Base-by-base conservation (phyloP, 176 grass and related monocot species). In the Alloteropsis semialata region DNA sequence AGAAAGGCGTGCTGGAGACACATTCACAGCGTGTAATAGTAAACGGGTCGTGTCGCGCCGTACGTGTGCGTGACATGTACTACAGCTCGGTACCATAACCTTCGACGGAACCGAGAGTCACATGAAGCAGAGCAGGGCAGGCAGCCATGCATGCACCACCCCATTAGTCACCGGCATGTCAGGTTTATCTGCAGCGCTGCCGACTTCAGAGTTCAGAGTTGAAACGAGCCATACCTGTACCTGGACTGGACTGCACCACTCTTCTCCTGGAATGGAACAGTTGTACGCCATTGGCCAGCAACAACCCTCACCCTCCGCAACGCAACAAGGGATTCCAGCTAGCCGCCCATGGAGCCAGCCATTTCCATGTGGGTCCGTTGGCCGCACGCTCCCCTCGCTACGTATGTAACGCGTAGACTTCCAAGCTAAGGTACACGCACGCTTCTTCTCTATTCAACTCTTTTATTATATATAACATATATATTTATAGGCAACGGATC, bases 201-300 rank as follows among this genome's bases (percentile, higher is more conserved):
- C 79, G 84, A 90, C 88, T 68, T 74, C 56, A 90, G 54, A 72
- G n/a, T 68, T 74, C 56, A 90, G 54, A 72, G n/a, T 12, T 18
- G 68, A 34, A 87, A 79, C 84, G 19, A 82, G 74, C 80, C 69
- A 55, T 45, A 45, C 68, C 82, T 85, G 32, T 45, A 45, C 68
- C 82, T 85, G 32, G 12, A 67, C 82, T 85, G 32, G 8, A 67
- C 43, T 14, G 34, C 21, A 41, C 38, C 24, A 18, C 33, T 29
- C 39, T 29, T 63, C 34, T 19, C 51, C 54, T 24, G 10, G 37
- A 44, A n/a, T n/a, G n/a, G n/a, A n/a, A 78, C 80, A 75, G 79
- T 86, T 86, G 88, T 39, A 55, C 12, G 12, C 57, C 82, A 69
- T 85, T 70, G n/a, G n/a, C n/a, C n/a, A n/a, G n/a, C n/a, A n/a